A percentile compares a stretch with the other conserved stretches of the same genome.
These are phyloP conservation scores for Craterostigma plantagineum DNA, from an alignment of 257 asterid species.

Conservation along the genomic window DNA sequence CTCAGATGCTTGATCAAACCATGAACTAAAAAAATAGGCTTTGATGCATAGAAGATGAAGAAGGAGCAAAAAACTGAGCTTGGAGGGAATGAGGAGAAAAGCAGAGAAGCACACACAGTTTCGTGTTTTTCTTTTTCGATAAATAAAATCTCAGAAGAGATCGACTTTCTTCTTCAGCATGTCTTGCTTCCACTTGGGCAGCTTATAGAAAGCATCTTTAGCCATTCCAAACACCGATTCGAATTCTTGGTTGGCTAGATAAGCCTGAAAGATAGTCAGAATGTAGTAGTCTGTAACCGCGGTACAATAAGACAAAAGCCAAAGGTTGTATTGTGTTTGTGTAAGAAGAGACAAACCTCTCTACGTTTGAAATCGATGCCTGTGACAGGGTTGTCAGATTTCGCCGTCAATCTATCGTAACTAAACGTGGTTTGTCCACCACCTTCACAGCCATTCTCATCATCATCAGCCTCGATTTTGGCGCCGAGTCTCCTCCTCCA, in stretches of 20 bases:
- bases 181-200: constrained; percentile 96
- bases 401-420: constrained; percentile 70
- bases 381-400: constrained; percentile 68
- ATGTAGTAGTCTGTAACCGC: neutral
- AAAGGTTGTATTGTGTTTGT: too few relatives aligned
- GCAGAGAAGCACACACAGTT: constrained; percentile 47
- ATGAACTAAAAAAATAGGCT: too few relatives aligned
- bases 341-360: constrained; percentile 48
- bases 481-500: constrained; percentile 25
- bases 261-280: constrained; percentile 28
- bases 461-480: constrained; percentile 31
- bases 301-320: neutral
- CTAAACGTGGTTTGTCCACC: constrained; percentile 28
- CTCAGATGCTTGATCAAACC: too few relatives aligned
- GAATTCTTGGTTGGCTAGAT: constrained; percentile 82
- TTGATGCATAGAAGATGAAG: too few relatives aligned
- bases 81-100: too few relatives aligned
- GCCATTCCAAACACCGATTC: constrained; percentile 43
- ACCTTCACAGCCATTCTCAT: constrained; percentile 35
- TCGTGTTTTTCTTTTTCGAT: too few relatives aligned
- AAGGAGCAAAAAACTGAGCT: too few relatives aligned
- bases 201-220: constrained; percentile 55
- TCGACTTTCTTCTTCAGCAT: constrained; percentile 68
- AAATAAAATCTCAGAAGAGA: constrained; percentile 43
- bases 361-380: constrained; percentile 81